A percentile compares a stretch with the other conserved stretches of the same genome.
These are phyloP conservation scores for Leccinum insigne DNA, from an alignment of 1,284 basidiomycete genomes.

Conservation along the genomic window DNA sequence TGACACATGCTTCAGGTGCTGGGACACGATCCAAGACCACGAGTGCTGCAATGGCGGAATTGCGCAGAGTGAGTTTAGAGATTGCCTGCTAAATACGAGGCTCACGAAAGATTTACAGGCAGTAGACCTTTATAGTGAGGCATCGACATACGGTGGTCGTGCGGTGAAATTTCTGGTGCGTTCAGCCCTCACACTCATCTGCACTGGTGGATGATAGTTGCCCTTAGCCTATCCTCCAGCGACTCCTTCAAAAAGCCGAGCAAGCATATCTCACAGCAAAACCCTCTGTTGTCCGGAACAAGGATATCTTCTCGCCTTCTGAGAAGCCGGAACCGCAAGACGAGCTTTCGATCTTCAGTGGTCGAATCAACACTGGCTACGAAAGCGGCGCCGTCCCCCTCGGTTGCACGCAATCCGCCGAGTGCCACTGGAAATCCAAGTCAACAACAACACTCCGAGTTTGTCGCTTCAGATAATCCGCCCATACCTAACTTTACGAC, in stretches of 20 bases:
- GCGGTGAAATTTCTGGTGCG: constrained; percentile 66
- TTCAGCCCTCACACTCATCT: constrained; percentile 6
- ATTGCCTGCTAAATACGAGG: background rate
- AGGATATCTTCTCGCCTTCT: constrained; percentile 57
- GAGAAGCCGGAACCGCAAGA: constrained; percentile 45
- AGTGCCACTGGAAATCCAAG: background rate
- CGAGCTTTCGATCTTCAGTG: constrained; percentile 71
- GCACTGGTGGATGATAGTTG: background rate
- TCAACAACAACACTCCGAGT: background rate
- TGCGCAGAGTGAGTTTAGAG: constrained; percentile 38
- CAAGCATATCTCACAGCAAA: constrained; percentile 48
- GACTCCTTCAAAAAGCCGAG: constrained; percentile 62
- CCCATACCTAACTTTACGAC: constrained; percentile 37
- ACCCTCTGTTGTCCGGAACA: constrained; percentile 41
- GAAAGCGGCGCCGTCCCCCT: constrained; percentile 31
- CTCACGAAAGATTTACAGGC: constrained; percentile 36
- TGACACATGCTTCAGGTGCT: constrained; percentile 48
- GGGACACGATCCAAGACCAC: constrained; percentile 64
- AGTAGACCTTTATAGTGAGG: constrained; percentile 60
- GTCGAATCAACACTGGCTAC: constrained; percentile 59
- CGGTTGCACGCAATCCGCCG: constrained; percentile 4
- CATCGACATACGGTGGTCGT: constrained; percentile 58
- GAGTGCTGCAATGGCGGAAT: constrained; percentile 60
- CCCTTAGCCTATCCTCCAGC: constrained; percentile 57
- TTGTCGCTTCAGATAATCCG: background rate